Evolutionary conservation across 2,329 filamentous ascomycete species (phyloP).

Genomic region (Fusarium longipes): DNA sequence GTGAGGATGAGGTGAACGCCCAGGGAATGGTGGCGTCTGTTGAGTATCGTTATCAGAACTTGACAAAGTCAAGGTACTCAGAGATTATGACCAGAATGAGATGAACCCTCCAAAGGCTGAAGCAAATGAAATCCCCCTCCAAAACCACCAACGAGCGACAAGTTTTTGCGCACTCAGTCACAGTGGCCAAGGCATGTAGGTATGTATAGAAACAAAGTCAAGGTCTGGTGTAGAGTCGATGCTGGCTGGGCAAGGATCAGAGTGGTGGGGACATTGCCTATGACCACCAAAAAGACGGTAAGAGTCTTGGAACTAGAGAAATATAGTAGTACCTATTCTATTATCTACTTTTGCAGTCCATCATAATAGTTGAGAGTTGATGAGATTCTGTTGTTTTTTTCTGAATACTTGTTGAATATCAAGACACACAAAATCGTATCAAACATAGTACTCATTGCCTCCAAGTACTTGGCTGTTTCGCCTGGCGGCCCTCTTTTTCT

Average conservation of each 20-base stretch:
- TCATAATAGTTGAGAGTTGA: background rate
- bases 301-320: background rate
- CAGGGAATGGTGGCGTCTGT: slow-evolving; percentile 8
- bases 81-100: background rate
- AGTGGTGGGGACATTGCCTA: background rate
- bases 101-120: background rate
- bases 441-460: background rate
- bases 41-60: background rate
- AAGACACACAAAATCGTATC: background rate
- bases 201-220: background rate
- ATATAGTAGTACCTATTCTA: background rate
- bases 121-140: background rate
- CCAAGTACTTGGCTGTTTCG: background rate
- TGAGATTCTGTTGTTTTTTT: too few relatives aligned
- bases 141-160: background rate
- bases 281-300: slow-evolving; percentile 7
- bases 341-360: background rate
- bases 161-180: background rate
- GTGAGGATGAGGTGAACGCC: slow-evolving; percentile 1
- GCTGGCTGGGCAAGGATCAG: background rate
- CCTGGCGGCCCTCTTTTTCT: background rate
- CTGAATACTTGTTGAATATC: background rate
- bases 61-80: background rate
- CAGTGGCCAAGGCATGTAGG: background rate
- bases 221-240: slow-evolving; percentile 6